Base-by-base conservation (phyloP, 2,329 filamentous ascomycete genomes). In the Rhinocladiella mackenziei region DNA sequence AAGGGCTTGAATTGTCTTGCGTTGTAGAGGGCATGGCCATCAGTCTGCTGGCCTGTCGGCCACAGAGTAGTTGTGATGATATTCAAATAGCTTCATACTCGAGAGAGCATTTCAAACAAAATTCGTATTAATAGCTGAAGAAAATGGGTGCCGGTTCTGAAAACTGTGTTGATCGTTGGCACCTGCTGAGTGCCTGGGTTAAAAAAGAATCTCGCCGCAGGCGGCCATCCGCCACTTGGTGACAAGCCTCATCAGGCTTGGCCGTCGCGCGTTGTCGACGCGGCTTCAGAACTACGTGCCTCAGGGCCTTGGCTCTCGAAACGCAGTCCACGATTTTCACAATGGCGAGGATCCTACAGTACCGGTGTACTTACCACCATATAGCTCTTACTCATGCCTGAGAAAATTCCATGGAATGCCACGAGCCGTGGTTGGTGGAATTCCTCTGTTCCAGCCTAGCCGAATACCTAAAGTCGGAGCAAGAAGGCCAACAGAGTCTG, bases 1-100 rank as follows among this genome's bases (percentile, higher is more conserved):
- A 69, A 25, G 69, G 69, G 53, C 69, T 72, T 13, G 63, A 58
- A 19, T 60, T 61, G 44, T 62, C 67, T 17, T 40, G 31, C 17
- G 11, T 35, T 9, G 37, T 33, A 6, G 39, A 38, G 25, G 37
- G 31, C 38, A 42, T 47, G 18, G 32, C 31, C 17, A 15, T 45
- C 41, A 45, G 25, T 43, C 45, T 45, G 48, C 38, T 30, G 48
- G 34, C 43, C 43, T 43, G 17, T 43, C 39, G 48, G 43, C 48
- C 43, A 44, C 35, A 37, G 35, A 40, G 15, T 19, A 23, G 15
- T 25, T 28, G 36, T 46, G 43, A 28, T 37, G 39, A 26, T 25
- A 29, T 32, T 43, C 39, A 26, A 19, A 40, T 18, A 32, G 39
- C 35, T 39, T 50, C 48, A 50, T 50, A 37, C 43, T 50, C 40